Evolutionary conservation across 345 rosid genomes (phyloP).

Genomic region (Rhodomyrtus tomentosa): DNA sequence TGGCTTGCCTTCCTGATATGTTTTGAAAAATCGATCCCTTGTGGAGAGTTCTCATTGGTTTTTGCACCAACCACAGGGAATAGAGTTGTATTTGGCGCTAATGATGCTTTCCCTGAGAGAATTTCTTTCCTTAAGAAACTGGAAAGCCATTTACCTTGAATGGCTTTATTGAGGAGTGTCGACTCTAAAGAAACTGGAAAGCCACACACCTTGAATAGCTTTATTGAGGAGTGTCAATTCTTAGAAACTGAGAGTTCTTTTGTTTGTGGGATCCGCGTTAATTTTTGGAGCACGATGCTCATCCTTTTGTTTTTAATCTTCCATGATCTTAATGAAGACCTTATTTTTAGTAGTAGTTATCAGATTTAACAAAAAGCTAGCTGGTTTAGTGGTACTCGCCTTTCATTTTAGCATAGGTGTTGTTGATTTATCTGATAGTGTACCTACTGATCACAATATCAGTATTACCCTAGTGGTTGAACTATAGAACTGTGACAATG

Average conservation of each 20-base stretch:
- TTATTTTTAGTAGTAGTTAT: neutral
- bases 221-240: neutral
- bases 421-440: neutral
- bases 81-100: neutral
- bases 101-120: neutral
- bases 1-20: neutral
- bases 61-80: neutral
- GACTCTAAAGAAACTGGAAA: neutral
- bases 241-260: neutral
- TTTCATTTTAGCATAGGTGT: neutral
- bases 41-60: neutral
- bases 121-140: neutral
- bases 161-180: neutral
- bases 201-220: neutral
- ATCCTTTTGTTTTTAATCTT: neutral
- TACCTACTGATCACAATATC: neutral
- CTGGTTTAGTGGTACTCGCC: neutral
- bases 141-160: neutral
- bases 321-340: neutral
- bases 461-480: neutral
- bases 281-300: neutral
- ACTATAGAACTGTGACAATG: neutral
- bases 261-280: neutral
- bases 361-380: neutral
- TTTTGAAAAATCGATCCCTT: neutral